Percentiles rank a stretch among this genome's conserved stretches.
phyloP scores from a whole-genome alignment of 2,329 filamentous ascomycete genomes.

The Botrytis sinoallii region DNA sequence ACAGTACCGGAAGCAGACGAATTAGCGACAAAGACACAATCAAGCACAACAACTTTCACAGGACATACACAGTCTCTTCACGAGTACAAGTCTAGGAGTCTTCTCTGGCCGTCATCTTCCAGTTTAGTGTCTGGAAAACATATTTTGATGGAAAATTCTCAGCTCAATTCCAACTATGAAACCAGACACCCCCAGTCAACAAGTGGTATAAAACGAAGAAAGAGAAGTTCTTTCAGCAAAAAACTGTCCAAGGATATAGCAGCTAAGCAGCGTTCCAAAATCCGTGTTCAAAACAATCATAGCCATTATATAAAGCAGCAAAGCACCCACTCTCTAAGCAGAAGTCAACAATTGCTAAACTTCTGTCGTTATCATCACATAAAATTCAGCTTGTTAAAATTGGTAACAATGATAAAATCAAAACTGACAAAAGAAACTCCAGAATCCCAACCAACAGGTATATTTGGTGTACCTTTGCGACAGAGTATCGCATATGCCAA shows the following conservation, averaged over 20 bases:
- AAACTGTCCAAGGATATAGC: neutral
- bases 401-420: conserved; percentile 19
- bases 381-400: neutral
- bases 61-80: neutral
- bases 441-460: conserved; percentile 57
- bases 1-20: neutral
- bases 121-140: conserved; percentile 2
- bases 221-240: conserved; percentile 4
- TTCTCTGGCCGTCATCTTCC: neutral
- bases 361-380: neutral
- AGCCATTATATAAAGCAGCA: neutral
- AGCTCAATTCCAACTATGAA: conserved; percentile 4
- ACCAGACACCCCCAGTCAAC: neutral
- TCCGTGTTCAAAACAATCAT: neutral
- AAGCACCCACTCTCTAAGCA: neutral
- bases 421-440: conserved; percentile 24
- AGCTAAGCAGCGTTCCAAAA: conserved; percentile 18
- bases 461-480: conserved; percentile 90
- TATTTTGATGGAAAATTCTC: neutral
- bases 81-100: neutral
- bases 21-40: neutral
- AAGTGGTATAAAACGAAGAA: neutral
- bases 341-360: conserved; percentile 2
- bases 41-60: neutral
- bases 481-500: conserved; percentile 97